These are phyloP conservation scores for Amaranthus cruentus DNA, from an alignment of 148 eudicot species.

Conservation along the genomic window DNA sequence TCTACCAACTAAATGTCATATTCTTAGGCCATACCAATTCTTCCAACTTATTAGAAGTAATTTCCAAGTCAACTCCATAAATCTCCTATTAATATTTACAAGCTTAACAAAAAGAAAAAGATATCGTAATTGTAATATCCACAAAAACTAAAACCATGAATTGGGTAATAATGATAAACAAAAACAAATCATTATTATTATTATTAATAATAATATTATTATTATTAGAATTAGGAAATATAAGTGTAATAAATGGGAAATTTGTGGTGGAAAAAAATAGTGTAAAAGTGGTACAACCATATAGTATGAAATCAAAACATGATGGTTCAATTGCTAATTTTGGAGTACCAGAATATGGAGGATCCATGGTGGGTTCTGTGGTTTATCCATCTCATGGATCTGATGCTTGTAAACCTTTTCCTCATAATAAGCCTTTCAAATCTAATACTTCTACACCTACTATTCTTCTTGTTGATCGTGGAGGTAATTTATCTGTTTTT, in stretches of 20 bases:
- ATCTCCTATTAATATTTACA: background rate
- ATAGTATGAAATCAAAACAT: constrained; percentile 37
- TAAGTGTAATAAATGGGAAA: constrained; percentile 23
- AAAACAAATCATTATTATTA: background rate
- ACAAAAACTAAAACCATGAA: no score
- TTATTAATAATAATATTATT: background rate
- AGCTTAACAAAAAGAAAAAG: no score
- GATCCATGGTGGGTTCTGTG: constrained; percentile 73
- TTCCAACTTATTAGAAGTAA: background rate
- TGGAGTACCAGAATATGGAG: constrained; percentile 91
- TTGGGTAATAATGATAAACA: background rate
- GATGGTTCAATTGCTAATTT: constrained; percentile 88
- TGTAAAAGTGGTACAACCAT: constrained; percentile 54
- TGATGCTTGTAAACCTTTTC: constrained; percentile 53
- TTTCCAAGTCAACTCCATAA: background rate
- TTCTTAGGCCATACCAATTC: background rate
- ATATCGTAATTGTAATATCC: no score
- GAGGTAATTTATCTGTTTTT: constrained; percentile 42
- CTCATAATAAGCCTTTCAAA: constrained; percentile 77
- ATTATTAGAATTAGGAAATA: background rate
- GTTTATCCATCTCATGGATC: constrained; percentile 48
- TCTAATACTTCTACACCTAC: constrained; percentile 47
- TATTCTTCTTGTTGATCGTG: constrained; percentile 88
- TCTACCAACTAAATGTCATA: background rate
- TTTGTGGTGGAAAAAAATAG: constrained; percentile 85